Evolutionary conservation across 2,329 filamentous ascomycete species (phyloP), one percentile per base, ranked within the genome.

Genomic region (Celoporthe dispersa): DNA sequence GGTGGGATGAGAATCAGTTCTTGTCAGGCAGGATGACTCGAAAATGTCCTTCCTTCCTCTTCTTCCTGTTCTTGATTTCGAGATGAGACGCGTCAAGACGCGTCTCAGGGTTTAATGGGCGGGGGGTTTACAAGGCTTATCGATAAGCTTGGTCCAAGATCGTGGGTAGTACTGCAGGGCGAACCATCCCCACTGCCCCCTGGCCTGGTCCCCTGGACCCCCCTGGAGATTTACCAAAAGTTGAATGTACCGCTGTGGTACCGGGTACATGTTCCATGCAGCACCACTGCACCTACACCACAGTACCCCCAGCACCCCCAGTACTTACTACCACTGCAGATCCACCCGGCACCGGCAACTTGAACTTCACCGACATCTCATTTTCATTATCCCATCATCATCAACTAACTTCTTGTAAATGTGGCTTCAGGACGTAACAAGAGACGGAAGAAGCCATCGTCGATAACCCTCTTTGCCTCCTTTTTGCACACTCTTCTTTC

Each of bases 61-160:
- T 35, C 7, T 3, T 9, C 22, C 22, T 31, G 25, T 11, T 28
- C 12, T 25, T 12, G 37, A 37, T 22, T 14, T 37, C 11, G 59
- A 37, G 37, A 48, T 37, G 66, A 69, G 71, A 72, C 71, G 69
- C 69, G 71, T 57, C 62, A 48, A 4, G 67, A 69, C 67, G 67
- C 67, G 67, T 69, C 39, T 61, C n/a, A 41, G 28, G 28, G 44
- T 44, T 57, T 48, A 55, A 60, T 63, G 62, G 39, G 51, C 12
- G 35, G 31, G 55, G 31, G 31, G 4, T 33, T 37, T 7, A 9
- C 16, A 12, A 44, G 9, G 12, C 35, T 68, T 55, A 59, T 64
- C 57, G 33, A 35, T 60, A 60, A n/a, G 28, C 3, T 5, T 19
- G 31, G 25, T 12, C 33, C 9, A 25, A 25, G 59, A 19, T 25